Percentiles rank a stretch among this genome's conserved stretches.
phyloP scores from a whole-genome alignment of 805 yeast species.

The Lachancea quebecensis region DNA sequence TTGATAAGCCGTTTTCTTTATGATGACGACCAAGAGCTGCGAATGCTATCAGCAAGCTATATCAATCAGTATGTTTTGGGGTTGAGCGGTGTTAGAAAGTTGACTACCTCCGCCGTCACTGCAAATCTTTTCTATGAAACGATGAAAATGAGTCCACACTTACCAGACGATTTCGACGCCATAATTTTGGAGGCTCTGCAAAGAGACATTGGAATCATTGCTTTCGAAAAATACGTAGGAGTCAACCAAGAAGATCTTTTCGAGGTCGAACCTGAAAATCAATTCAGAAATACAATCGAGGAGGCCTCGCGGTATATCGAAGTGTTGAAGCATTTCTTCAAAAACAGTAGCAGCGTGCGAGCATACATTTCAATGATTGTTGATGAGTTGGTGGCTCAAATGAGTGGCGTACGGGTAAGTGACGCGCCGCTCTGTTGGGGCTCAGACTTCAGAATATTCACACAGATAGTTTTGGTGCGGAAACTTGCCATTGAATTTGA shows the following conservation, averaged over 20 bases:
- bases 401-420: not conserved
- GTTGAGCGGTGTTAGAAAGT: conserved; percentile 6
- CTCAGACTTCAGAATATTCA: conserved; percentile 18
- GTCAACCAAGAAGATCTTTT: conserved; percentile 38
- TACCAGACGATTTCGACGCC: not conserved
- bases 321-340: conserved; percentile 13
- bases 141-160: not conserved
- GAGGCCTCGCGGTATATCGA: conserved; percentile 17
- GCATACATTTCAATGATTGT: not conserved
- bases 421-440: conserved; percentile 26
- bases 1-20: conserved; percentile 35
- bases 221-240: not conserved
- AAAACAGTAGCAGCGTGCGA: not conserved
- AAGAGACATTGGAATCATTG: not conserved
- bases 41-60: conserved; percentile 41
- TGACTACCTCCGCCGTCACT: conserved; percentile 30
- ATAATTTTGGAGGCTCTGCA: not conserved
- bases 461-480: conserved; percentile 16
- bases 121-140: conserved; percentile 22
- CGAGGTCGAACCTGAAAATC: conserved; percentile 59
- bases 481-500: conserved; percentile 4
- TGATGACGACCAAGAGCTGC: conserved; percentile 64
- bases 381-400: not conserved
- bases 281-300: conserved; percentile 48
- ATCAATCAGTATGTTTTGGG: conserved; percentile 32